These are phyloP conservation scores for Tephrocybe sp. DNA, from an alignment of 768 basidiomycete species.

Conservation along the genomic window DNA sequence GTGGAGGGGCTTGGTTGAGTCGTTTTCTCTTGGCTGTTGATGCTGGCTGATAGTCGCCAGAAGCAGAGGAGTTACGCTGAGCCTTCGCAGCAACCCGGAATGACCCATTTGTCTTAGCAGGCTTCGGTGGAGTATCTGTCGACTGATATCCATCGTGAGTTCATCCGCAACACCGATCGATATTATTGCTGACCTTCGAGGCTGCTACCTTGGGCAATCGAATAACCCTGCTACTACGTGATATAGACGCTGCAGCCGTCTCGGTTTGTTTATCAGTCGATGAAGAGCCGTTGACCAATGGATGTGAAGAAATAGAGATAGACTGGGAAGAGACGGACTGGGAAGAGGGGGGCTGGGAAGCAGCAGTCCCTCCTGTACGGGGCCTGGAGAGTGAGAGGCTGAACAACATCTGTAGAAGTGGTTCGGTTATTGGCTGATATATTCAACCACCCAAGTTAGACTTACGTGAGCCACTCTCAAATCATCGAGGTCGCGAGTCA, in stretches of 20 bases:
- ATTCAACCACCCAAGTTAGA: too few species aligned
- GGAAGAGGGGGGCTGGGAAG: too few species aligned
- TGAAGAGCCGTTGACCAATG: constrained; percentile 12
- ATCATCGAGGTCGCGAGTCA: constrained; percentile 44
- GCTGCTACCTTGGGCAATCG: constrained; percentile 12
- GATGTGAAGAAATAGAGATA: constrained; percentile 5
- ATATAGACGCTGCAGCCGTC: constrained; percentile 19
- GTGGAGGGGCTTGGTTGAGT: constrained; percentile 19
- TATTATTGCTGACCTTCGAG: constrained; percentile 15
- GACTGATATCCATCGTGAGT: not conserved
- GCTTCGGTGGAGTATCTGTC: constrained; percentile 12
- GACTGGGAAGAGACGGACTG: not conserved
- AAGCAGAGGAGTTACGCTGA: constrained; percentile 23
- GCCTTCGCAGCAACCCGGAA: constrained; percentile 9
- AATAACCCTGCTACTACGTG: constrained; percentile 16
- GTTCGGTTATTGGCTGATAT: too few species aligned
- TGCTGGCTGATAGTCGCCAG: constrained; percentile 31
- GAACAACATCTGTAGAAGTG: constrained; percentile 39
- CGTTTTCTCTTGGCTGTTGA: constrained; percentile 41
- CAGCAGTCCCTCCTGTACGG: not conserved
- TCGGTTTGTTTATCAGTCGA: constrained; percentile 31
- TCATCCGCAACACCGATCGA: too few species aligned
- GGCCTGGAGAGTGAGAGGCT: constrained; percentile 29
- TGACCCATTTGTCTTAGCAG: constrained; percentile 15
- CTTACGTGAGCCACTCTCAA: constrained; percentile 58